Percentiles rank a stretch among this genome's conserved stretches.
Evolutionary conservation across 768 basidiomycete genomes (phyloP).

Genomic region (Gloeostereum incarnatum): DNA sequence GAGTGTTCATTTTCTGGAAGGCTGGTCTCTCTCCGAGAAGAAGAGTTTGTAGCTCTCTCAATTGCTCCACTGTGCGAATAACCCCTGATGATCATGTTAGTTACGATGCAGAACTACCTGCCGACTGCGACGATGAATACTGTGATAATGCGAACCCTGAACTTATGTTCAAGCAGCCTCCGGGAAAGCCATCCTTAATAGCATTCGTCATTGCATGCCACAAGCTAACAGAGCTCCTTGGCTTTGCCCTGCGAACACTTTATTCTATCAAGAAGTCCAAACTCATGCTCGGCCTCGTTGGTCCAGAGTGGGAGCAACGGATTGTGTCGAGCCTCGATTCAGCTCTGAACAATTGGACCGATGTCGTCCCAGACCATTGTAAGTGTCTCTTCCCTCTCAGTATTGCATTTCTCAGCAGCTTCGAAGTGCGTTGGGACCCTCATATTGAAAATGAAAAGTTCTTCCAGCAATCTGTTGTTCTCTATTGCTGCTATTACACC

Average conservation of each 20-base stretch:
- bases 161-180: background rate
- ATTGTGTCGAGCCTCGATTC: too few species aligned
- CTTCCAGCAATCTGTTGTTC: background rate
- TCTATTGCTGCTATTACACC: background rate
- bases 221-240: background rate
- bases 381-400: background rate
- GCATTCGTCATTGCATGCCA: background rate
- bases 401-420: background rate
- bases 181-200: background rate
- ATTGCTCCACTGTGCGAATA: background rate
- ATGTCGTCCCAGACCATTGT: slow-evolving; percentile 32
- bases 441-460: background rate
- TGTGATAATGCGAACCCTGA: background rate
- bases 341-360: slow-evolving; percentile 38
- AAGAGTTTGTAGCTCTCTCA: background rate
- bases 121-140: slow-evolving; percentile 5
- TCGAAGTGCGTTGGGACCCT: slow-evolving; percentile 3
- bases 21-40: background rate
- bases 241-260: slow-evolving; percentile 5
- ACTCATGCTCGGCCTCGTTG: background rate
- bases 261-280: slow-evolving; percentile 1
- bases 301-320: too few species aligned
- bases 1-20: background rate
- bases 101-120: slow-evolving; percentile 7
- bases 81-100: background rate